These are phyloP conservation scores for Kingdonia uniflora DNA, from an alignment of 164 flowering plant genomes.

Conservation along the genomic window DNA sequence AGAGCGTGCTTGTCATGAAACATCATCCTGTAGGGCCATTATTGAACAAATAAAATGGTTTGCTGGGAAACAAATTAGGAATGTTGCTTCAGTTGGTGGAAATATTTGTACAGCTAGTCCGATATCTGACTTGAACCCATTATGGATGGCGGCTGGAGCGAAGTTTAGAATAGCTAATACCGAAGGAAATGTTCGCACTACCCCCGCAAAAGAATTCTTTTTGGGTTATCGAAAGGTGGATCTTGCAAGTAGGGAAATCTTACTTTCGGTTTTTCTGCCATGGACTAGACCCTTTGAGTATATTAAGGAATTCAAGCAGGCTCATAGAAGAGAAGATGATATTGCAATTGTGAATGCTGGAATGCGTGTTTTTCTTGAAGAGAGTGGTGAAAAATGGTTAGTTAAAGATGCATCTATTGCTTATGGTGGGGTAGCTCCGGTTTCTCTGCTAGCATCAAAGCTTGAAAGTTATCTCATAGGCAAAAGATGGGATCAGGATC, in stretches of 20 bases:
- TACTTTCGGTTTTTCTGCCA: conserved; percentile 74
- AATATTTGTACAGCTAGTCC: conserved; percentile 98
- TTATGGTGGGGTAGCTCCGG: conserved; percentile 94
- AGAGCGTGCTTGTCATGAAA: conserved; percentile 58
- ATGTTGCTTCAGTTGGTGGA: conserved; percentile 96
- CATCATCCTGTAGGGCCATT: conserved; percentile 72
- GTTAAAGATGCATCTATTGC: conserved; percentile 81
- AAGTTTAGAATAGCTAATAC: conserved; percentile 48
- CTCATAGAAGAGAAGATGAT: conserved; percentile 97
- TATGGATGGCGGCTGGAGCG: conserved; percentile 94
- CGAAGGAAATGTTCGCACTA: conserved; percentile 49
- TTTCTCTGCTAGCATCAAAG: conserved; percentile 49
- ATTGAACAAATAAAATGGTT: conserved; percentile 93
- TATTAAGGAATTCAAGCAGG: conserved; percentile 95
- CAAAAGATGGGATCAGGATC: conserved; percentile 56
- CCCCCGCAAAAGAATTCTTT: conserved; percentile 73
- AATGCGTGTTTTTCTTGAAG: conserved; percentile 70
- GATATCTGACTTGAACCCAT: conserved; percentile 94
- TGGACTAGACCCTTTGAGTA: conserved; percentile 81
- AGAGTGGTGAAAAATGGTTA: conserved; percentile 36
- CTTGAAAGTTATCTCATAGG: conserved; percentile 56
- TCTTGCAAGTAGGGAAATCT: conserved; percentile 53
- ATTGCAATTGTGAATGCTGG: conserved; percentile 97
- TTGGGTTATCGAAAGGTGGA: conserved; percentile 86
- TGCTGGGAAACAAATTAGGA: conserved; percentile 92